Base-by-base conservation (phyloP, 2,329 filamentous ascomycete species). In the Penicillium sp. region DNA sequence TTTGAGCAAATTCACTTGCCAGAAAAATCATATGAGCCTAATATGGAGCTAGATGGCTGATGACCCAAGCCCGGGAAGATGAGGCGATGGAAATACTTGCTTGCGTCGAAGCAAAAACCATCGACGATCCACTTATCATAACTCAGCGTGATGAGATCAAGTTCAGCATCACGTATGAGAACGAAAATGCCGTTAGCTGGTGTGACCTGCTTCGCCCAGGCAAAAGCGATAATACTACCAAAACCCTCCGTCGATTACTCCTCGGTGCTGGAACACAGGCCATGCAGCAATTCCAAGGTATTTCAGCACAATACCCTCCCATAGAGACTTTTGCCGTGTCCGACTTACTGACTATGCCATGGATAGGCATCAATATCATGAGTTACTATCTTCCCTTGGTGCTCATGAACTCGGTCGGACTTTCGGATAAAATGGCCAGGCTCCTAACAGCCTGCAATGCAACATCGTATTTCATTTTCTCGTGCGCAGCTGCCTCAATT, bases 331-430 rank as follows among this genome's bases (percentile, higher is more conserved):
- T 43, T 14, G 22, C 21, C 24, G 22, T 29, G 13, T 3, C n/a
- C 16, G 3, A n/a, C 13, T n/a, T n/a, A 36, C 13, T 7, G 11
- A 36, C 11, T 14, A n/a, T 36, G 8, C 34, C 7, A 34, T 68
- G 65, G 16, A 69, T 72, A 43, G 77, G 77, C 3, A 70, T 69
- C 4, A 53, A 16, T 9, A 27, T 34, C 13, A 47, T 36, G 21
- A 43, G 34, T n/a, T 81, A 81, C 58, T 84, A 81, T 52, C 70
- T 86, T 0, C 83, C 83, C 0, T 84, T 84, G 36, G 82, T 88
- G 0, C 77, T 87, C 7, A 85, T 83, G 50, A 66, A 81, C 43
- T 82, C 77, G 6, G 82, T 87, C 7, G 83, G 83, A 0, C 76
- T 85, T 24, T 69, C 69, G 29, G 75, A 84, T 54, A 74, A 74